Evolutionary conservation across 192 early-diverging fungal genomes (phyloP), one percentile per base, ranked within the genome.

Genomic region (Linderina pennispora): DNA sequence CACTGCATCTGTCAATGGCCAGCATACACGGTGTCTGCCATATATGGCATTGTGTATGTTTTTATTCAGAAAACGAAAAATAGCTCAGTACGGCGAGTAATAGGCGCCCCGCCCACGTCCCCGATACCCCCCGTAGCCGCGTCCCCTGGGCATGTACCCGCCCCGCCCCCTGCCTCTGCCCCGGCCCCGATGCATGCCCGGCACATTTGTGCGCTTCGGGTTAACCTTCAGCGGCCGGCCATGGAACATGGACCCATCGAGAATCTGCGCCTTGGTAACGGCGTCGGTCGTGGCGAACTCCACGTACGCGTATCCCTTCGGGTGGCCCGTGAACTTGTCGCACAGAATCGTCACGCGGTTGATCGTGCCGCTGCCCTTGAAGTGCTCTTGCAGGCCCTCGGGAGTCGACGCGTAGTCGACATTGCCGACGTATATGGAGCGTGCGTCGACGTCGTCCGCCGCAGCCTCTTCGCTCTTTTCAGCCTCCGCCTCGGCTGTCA

Each of bases 311-410:
- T 84, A 97, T 18, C 89, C 89, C 58, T 89, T 90, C 19, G 90
- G 88, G 43, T 88, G 86, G 17, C 91, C 91, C 16, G 91, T 96
- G 55, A 73, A 89, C 62, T 92, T 93, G 73, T 99, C 87, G 55
- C 91, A 93, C 33, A 94, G 61, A 48, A 97, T 97, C 10, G 94
- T 99, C 8, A 97, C 90, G 19, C 97, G 80, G 62, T 95, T 99
- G 62, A 99, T 95, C 15, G 84, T 85, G 15, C 97, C 94, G 64
- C 93, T 95, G 7, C 88, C 78, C 65, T 92, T 86, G 50, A 99
- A 99, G 55, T 94, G 92, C 23, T 81, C 83, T 61, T 97, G 92
- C 23, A 99, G 76, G 49, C 97, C 90, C 53, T 97, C 94, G 14
- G 96, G 93, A 41, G 92, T 92, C 19, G 90, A 75, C 32, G 69